Conservation (phyloP, 768 basidiomycete species). For the Mycena amicta region DNA sequence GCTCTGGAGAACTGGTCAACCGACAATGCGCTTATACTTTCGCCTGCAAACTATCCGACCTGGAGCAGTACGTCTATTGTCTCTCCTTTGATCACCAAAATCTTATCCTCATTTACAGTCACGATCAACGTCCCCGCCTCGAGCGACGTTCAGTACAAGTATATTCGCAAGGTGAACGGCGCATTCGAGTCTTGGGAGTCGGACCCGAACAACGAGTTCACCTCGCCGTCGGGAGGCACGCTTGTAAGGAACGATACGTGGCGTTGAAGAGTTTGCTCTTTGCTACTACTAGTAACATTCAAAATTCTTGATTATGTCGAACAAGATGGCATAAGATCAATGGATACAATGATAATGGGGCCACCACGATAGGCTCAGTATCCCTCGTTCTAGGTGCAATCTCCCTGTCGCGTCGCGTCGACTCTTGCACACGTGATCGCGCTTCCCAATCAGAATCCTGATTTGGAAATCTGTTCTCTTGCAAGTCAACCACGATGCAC, state of each 20-base stretch:
- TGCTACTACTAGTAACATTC: no score
- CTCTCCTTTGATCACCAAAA: neutral
- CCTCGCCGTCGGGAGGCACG: constrained; percentile 49
- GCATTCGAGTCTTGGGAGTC: constrained; percentile 63
- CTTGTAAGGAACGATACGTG: neutral
- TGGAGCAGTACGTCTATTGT: constrained; percentile 61
- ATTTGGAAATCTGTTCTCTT: no score
- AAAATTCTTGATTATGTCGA: no score
- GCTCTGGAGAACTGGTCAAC: constrained; percentile 65
- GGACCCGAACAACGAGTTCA: constrained; percentile 63
- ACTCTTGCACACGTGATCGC: no score
- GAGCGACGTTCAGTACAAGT: constrained; percentile 69
- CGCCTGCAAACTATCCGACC: constrained; percentile 58
- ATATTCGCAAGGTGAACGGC: constrained; percentile 61
- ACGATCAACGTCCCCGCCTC: constrained; percentile 61
- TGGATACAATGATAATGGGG: no score
- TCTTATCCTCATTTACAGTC: constrained; percentile 48
- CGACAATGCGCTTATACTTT: constrained; percentile 55
- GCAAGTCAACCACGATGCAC: no score
- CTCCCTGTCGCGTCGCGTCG: no score
- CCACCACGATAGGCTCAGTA: no score
- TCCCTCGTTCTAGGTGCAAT: no score
- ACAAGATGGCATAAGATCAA: no score
- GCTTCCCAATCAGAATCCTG: no score
- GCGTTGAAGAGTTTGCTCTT: no score